A percentile compares a stretch with the other conserved stretches of the same genome.
Evolutionary conservation across 805 yeast species (phyloP).

Genomic region (Saccharomycopsis javanensis): DNA sequence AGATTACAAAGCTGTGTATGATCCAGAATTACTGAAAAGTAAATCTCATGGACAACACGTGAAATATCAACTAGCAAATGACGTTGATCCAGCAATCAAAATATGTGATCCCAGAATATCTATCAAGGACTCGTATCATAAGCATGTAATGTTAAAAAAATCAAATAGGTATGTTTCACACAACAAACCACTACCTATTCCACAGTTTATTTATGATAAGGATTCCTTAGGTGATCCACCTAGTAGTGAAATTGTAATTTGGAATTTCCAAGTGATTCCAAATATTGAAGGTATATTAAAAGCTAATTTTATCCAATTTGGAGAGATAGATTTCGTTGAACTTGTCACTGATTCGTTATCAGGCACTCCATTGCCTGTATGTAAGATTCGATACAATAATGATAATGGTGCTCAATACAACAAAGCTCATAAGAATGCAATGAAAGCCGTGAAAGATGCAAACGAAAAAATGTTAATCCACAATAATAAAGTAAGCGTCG

Average conservation of each 20-base stretch:
- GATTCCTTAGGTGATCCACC: slow-evolving; percentile 73
- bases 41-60: slow-evolving; percentile 30
- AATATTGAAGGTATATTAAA: slow-evolving; percentile 32
- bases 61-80: slow-evolving; percentile 29
- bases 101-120: slow-evolving; percentile 35
- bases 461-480: slow-evolving; percentile 37
- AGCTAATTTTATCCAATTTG: slow-evolving; percentile 52
- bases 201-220: slow-evolving; percentile 41
- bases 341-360: slow-evolving; percentile 60
- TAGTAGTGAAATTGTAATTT: slow-evolving; percentile 54
- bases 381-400: slow-evolving; percentile 53
- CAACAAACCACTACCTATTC: slow-evolving; percentile 33
- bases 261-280: slow-evolving; percentile 52
- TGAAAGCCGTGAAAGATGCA: slow-evolving; percentile 33
- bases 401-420: slow-evolving; percentile 37
- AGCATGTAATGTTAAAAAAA: slow-evolving; percentile 27
- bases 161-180: slow-evolving; percentile 31
- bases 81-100: slow-evolving; percentile 20
- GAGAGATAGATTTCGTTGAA: slow-evolving; percentile 50
- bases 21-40: slow-evolving; percentile 40
- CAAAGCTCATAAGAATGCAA: slow-evolving; percentile 39
- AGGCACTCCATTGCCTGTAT: slow-evolving; percentile 72
- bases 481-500: slow-evolving; percentile 44
- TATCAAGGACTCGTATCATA: slow-evolving; percentile 3
- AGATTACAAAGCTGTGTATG: slow-evolving; percentile 39